Base-by-base conservation (phyloP, 176 grass and related monocot species). In the Chrysopogon serrulatus region DNA sequence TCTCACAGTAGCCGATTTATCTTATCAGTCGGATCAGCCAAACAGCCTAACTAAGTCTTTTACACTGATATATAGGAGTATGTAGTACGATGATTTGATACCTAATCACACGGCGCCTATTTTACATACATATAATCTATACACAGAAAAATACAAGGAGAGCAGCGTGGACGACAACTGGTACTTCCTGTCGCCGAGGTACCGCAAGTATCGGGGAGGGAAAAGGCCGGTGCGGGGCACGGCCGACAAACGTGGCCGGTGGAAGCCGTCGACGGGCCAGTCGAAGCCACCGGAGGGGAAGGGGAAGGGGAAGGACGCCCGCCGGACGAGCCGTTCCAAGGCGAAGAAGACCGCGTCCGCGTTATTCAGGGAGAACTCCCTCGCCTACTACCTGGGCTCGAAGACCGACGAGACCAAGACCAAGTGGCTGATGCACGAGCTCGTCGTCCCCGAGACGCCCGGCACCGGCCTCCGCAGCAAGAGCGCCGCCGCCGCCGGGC, bases 371-470 rank as follows among this genome's bases (percentile, higher is more conserved):
- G 10, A 15, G 21, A 78, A 24, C 28, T 11, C 3, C 65, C 83
- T 90, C 44, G 45, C 21, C 79, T 86, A 86, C 83, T 27, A 57
- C 66, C 11, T 73, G 23, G 79, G 88, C 28, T 1, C 56, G 10
- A 30, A 40, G 31, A n/a, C 18, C 56, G 16, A 23, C 2, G 88
- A 82, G 65, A 69, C 18, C 35, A 82, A 78, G 83, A 66, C 66
- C 83, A 73, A 83, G 73, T 83, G 88, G 83, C 79, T 90, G 2
- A 90, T 90, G 83, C 66, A 24, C 1, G 88, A 90, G 79, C 12
- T 78, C 73, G 82, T 73, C 56, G 3, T 79, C 44, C 79, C 79
- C 2, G 10, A 45, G 56, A 27, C 24, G 27, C 56, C 77, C 36
- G 44, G 40, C 44, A 90, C 39, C 44, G 24, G 56, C 56, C 23